phyloP scores from a whole-genome alignment of 2,329 filamentous ascomycete species.

The Lasiodiplodia sp. region DNA sequence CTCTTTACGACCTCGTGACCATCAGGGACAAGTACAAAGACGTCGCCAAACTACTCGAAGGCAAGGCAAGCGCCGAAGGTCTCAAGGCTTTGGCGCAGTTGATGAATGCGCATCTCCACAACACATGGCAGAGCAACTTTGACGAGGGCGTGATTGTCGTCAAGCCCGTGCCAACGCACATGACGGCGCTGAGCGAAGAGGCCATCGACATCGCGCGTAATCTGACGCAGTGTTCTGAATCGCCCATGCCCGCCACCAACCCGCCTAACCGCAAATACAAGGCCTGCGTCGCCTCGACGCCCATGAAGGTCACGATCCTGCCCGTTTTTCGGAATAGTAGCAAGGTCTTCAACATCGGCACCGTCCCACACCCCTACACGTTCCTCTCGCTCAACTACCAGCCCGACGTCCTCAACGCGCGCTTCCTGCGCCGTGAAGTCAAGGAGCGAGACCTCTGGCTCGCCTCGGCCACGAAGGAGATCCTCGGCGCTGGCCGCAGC shows the following conservation, averaged over 20 bases:
- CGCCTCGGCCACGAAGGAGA: slow-evolving; percentile 70
- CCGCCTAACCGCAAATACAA: slow-evolving; percentile 83
- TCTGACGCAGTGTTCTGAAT: slow-evolving; percentile 76
- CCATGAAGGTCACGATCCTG: slow-evolving; percentile 72
- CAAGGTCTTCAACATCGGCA: slow-evolving; percentile 79
- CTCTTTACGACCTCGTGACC: slow-evolving; percentile 73
- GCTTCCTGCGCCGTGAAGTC: slow-evolving; percentile 62
- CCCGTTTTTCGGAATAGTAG: slow-evolving; percentile 75
- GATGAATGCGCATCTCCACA: slow-evolving; percentile 85
- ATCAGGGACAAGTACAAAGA: slow-evolving; percentile 72
- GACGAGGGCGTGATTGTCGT: slow-evolving; percentile 74
- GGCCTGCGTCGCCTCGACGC: slow-evolving; percentile 62
- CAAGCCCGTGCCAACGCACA: slow-evolving; percentile 79
- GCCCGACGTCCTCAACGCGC: slow-evolving; percentile 52
- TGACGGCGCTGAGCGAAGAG: slow-evolving; percentile 73
- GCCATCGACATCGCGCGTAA: slow-evolving; percentile 76
- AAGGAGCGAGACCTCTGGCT: slow-evolving; percentile 83
- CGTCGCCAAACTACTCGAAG: slow-evolving; percentile 68
- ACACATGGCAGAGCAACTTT: slow-evolving; percentile 83
- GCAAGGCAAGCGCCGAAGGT: slow-evolving; percentile 63
- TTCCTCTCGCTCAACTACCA: slow-evolving; percentile 70
- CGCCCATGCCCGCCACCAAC: slow-evolving; percentile 77
- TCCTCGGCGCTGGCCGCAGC: slow-evolving; percentile 69
- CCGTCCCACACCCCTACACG: slow-evolving; percentile 91
- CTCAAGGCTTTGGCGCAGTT: slow-evolving; percentile 73